Evolutionary conservation across 2,329 filamentous ascomycete species (phyloP).

Genomic region (Trichoderma sp.): DNA sequence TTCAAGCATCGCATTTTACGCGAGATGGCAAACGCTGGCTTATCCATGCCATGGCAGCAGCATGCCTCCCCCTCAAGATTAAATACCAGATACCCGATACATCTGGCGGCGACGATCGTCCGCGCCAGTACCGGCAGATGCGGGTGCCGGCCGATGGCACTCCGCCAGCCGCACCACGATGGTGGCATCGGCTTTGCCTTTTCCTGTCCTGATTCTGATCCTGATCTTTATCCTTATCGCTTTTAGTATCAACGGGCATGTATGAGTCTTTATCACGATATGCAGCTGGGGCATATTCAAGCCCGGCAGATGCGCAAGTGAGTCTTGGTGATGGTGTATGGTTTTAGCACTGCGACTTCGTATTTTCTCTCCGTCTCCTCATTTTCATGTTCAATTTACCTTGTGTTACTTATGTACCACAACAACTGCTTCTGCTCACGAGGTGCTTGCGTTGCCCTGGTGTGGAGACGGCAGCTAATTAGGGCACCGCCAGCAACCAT

Average conservation of each 20-base stretch:
- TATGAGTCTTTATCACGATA: background rate
- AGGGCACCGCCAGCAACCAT: constrained; percentile 6
- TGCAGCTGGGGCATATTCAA: background rate
- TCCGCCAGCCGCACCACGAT: constrained; percentile 18
- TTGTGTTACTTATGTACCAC: too few relatives aligned
- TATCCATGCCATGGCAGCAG: background rate
- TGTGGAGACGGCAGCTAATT: constrained; percentile 18
- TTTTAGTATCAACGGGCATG: too few relatives aligned
- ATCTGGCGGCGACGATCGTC: constrained; percentile 26
- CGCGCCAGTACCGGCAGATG: constrained; percentile 25
- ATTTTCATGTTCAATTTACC: background rate
- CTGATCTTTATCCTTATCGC: background rate
- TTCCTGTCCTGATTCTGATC: background rate
- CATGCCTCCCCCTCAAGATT: constrained; percentile 9
- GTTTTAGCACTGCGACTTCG: constrained; percentile 21
- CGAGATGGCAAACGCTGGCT: too few relatives aligned
- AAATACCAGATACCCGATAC: constrained; percentile 23
- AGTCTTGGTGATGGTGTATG: background rate
- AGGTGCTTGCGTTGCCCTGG: constrained; percentile 5
- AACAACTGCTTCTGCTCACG: too few relatives aligned
- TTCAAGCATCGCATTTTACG: too few relatives aligned
- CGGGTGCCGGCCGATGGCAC: constrained; percentile 24
- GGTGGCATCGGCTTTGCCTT: constrained; percentile 6
- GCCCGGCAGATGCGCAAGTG: too few relatives aligned
- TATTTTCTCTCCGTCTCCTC: background rate